Percentiles rank a stretch among this genome's conserved stretches.
Evolutionary conservation across 805 yeast genomes (phyloP).

Genomic region (Myxozyma udenii): DNA sequence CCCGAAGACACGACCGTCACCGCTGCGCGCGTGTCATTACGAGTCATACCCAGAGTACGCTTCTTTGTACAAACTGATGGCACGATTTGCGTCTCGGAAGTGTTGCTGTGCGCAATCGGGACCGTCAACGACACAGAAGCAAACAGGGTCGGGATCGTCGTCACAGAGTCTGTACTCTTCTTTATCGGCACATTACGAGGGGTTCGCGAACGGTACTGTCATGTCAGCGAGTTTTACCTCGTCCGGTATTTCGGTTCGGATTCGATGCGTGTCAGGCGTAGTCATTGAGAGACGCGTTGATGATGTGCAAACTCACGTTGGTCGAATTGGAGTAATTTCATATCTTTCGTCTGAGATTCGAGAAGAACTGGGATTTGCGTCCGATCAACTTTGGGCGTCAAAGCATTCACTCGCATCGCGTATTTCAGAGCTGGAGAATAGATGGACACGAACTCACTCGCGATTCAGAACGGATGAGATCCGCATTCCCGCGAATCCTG

Average conservation of each 20-base stretch:
- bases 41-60: slow-evolving; percentile 39
- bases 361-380: slow-evolving; percentile 18
- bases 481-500: not conserved
- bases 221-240: slow-evolving; percentile 1
- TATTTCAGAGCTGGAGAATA: slow-evolving; percentile 8
- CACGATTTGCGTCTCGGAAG: not conserved
- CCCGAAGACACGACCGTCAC: slow-evolving; percentile 30
- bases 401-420: slow-evolving; percentile 15
- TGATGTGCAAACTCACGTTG: slow-evolving; percentile 32
- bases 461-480: not conserved
- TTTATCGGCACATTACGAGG: slow-evolving; percentile 19
- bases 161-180: not conserved
- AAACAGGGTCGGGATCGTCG: not conserved
- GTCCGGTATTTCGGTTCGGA: not conserved
- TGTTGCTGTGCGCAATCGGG: not conserved
- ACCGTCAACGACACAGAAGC: not conserved
- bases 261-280: slow-evolving; percentile 2
- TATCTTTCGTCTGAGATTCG: slow-evolving; percentile 29
- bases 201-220: slow-evolving; percentile 18
- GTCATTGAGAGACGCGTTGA: slow-evolving; percentile 14
- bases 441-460: slow-evolving; percentile 7
- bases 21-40: slow-evolving; percentile 34
- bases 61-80: slow-evolving; percentile 33
- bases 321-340: slow-evolving; percentile 36
- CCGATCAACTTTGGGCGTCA: slow-evolving; percentile 24